Evolutionary conservation across 257 asterid species (phyloP), one percentile per base, ranked within the genome.

Genomic region (Buddleja alternifolia): DNA sequence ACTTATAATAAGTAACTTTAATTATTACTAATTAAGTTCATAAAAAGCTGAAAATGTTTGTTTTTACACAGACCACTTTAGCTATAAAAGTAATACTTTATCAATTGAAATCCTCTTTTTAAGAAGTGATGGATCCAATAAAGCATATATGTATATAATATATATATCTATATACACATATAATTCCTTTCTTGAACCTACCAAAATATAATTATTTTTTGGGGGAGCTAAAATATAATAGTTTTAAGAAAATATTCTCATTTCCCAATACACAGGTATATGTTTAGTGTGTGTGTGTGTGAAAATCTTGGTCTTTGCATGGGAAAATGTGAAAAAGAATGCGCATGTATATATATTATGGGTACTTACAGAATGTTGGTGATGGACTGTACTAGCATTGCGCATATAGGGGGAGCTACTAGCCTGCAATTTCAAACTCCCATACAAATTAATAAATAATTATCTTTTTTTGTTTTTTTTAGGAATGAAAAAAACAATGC

Each of bases 401-500:
- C 89, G 83, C 82, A 82, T 76, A 48, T 87, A 87, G 0, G 94
- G 94, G 21, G 89, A 73, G 83, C 90, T 84, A 15, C 82, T 81
- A 32, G 87, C 88, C 94, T 87, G 89, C 57, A 78, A n/a, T 39
- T 37, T 50, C 45, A 70, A 21, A 57, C n/a, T n/a, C n/a, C n/a
- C n/a, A n/a, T 50, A 4, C 24, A 45, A 65, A 0, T 17, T 29
- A 29, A 29, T n/a, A 29, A 29, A 29, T 29, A 29, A 29, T 1
- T 1, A 29, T 5, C 34, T 5, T 29, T 29, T 29, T 29, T n/a
- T n/a, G n/a, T n/a, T n/a, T n/a, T n/a, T n/a, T n/a, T n/a, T n/a
- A n/a, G n/a, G n/a, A n/a, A n/a, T n/a, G n/a, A n/a, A n/a, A n/a
- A n/a, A n/a, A n/a, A n/a, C n/a, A n/a, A n/a, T n/a, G n/a, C n/a